phyloP scores from a whole-genome alignment of 139 green algal genomes.

The Asterochloris erici region DNA sequence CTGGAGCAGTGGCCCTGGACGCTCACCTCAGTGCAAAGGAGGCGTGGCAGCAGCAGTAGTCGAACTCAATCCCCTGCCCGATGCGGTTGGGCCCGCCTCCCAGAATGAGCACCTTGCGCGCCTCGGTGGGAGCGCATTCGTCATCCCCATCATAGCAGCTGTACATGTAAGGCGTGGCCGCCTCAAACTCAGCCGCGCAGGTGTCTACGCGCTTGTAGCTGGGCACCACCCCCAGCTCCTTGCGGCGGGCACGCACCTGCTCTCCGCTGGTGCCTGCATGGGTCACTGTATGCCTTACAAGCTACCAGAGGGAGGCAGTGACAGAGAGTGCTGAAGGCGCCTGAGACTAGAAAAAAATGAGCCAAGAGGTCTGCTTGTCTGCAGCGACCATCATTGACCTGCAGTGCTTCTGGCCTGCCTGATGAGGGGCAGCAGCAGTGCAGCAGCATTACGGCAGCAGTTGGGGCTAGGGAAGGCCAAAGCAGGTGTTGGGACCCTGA shows the following conservation, averaged over 20 bases:
- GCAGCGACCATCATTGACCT: no score
- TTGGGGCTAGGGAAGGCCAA: no score
- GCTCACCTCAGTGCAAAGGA: slow-evolving; percentile 82
- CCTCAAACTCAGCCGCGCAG: slow-evolving; percentile 98
- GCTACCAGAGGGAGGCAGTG: no score
- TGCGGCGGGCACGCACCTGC: slow-evolving; percentile 60
- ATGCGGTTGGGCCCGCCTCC: slow-evolving; percentile 99
- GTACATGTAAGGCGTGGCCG: slow-evolving; percentile 96
- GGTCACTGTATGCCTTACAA: neutral
- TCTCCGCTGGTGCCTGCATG: slow-evolving; percentile 31
- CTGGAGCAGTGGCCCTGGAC: neutral
- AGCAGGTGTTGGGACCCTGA: no score
- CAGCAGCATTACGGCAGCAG: no score
- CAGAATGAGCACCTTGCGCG: slow-evolving; percentile 94
- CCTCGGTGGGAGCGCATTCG: slow-evolving; percentile 72
- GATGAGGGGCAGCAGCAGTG: no score
- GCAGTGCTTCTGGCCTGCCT: no score
- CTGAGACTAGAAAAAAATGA: no score
- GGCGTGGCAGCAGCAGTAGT: slow-evolving; percentile 99
- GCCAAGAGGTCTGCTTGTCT: no score
- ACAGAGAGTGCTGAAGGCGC: no score
- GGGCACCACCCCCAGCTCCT: slow-evolving; percentile 72
- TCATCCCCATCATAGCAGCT: slow-evolving; percentile 86
- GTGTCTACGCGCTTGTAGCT: slow-evolving; percentile 97
- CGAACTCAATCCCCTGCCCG: slow-evolving; percentile 99